A percentile compares a stretch with the other conserved stretches of the same genome.
These are phyloP conservation scores for Yarrowia porcina DNA, from an alignment of 805 yeast genomes.

Conservation along the genomic window DNA sequence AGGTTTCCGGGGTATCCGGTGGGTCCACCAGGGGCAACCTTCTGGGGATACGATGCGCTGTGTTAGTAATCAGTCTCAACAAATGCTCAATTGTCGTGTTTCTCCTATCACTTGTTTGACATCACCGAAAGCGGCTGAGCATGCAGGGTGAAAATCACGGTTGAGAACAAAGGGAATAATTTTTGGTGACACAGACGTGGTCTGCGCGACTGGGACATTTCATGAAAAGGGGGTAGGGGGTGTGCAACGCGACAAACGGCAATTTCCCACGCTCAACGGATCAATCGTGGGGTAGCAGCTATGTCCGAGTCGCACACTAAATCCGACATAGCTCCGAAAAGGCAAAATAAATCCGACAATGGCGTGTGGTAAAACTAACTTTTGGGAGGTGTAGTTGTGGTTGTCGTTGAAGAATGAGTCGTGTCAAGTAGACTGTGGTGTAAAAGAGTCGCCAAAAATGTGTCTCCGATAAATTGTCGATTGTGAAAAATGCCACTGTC, in stretches of 20 bases:
- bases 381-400: not conserved
- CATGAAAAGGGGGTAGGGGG: not conserved
- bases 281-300: not conserved
- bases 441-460: too few species aligned
- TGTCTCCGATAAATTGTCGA: not conserved
- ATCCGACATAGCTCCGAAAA: conserved; percentile 10
- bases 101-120: not conserved
- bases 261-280: not conserved
- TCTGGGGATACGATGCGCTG: conserved; percentile 66
- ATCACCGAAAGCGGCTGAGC: conserved; percentile 13
- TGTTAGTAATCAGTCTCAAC: conserved; percentile 8
- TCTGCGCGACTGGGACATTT: not conserved
- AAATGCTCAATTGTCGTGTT: not conserved
- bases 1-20: conserved; percentile 82
- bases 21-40: conserved; percentile 55
- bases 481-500: not conserved
- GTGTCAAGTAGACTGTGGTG: not conserved
- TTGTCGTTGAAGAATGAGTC: not conserved
- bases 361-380: conserved; percentile 9
- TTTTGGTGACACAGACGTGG: not conserved
- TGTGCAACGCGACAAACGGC: not conserved
- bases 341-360: not conserved
- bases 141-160: conserved; percentile 2
- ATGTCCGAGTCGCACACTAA: not conserved
- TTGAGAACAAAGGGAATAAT: not conserved